phyloP scores from a whole-genome alignment of 306 rosid species.

The Hylodesmum podocarpum region DNA sequence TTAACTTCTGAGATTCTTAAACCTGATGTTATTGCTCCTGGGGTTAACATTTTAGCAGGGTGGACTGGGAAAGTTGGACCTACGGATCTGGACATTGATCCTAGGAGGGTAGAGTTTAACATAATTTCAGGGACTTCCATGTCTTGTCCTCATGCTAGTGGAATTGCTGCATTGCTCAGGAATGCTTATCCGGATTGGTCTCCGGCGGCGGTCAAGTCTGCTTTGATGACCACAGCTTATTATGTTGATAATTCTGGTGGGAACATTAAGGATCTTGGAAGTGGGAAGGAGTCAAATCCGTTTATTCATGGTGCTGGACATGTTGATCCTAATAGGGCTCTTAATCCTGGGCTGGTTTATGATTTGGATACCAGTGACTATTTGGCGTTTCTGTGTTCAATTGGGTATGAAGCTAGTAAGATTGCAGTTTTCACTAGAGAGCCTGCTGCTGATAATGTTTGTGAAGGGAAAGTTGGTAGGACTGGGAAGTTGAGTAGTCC shows the following conservation, averaged over 20 bases:
- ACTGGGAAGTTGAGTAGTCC: conserved; percentile 46
- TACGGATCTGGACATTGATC: conserved; percentile 72
- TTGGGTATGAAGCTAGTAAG: conserved; percentile 57
- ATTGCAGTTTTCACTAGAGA: conserved; percentile 61
- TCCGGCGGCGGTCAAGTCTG: conserved; percentile 82
- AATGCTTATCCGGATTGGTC: conserved; percentile 76
- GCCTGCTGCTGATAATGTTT: conserved; percentile 42
- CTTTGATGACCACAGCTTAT: conserved; percentile 79
- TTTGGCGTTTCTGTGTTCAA: conserved; percentile 76
- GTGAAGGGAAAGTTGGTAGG: conserved; percentile 35
- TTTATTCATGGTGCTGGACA: conserved; percentile 91
- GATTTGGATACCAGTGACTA: conserved; percentile 58
- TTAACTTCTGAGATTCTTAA: conserved; percentile 75
- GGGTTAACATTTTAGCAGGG: conserved; percentile 86
- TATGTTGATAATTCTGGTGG: conserved; percentile 65
- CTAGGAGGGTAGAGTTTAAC: conserved; percentile 86
- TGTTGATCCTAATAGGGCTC: conserved; percentile 86
- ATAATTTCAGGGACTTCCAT: conserved; percentile 95
- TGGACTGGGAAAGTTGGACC: conserved; percentile 85
- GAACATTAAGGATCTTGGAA: conserved; percentile 63
- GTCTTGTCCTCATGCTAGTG: conserved; percentile 94
- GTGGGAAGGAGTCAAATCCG: conserved; percentile 63
- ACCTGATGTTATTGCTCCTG: conserved; percentile 93
- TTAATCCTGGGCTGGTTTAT: conserved; percentile 78
- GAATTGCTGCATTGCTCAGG: conserved; percentile 78